Percentiles rank a stretch among this genome's conserved stretches.
Evolutionary conservation across 164 flowering plant species (phyloP).

Genomic region (Tetracentron sinense): DNA sequence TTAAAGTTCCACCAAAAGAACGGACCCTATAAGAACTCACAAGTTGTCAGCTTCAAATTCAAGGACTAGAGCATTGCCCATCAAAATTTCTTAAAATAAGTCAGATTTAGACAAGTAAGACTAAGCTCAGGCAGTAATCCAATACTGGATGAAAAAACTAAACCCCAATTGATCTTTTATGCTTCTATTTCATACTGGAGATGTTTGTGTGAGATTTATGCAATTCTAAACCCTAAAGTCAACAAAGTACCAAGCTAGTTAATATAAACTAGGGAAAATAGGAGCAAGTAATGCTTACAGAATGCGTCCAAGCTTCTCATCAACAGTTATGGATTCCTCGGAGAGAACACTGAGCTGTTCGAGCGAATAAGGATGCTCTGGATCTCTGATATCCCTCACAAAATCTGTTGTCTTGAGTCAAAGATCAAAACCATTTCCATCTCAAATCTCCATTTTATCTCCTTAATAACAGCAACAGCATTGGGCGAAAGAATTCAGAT

Average conservation of each 20-base stretch:
- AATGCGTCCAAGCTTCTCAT: slow-evolving; percentile 70
- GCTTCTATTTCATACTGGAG: too few species aligned
- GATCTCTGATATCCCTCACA: slow-evolving; percentile 84
- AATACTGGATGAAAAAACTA: neutral
- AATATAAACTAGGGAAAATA: neutral
- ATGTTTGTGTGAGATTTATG: too few species aligned
- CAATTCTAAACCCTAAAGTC: neutral
- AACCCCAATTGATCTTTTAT: too few species aligned
- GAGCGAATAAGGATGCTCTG: slow-evolving; percentile 76
- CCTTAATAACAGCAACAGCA: neutral
- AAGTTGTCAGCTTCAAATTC: too few species aligned
- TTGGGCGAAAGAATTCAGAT: neutral
- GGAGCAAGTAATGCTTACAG: slow-evolving; percentile 33
- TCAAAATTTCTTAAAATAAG: neutral
- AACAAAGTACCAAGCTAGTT: too few species aligned
- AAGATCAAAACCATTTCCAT: slow-evolving; percentile 22
- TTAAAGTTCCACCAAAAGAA: too few species aligned
- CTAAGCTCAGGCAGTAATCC: neutral
- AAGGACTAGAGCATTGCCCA: too few species aligned
- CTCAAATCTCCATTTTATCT: too few species aligned
- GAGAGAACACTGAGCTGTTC: slow-evolving; percentile 73
- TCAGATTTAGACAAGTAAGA: too few species aligned
- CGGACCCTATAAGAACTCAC: too few species aligned
- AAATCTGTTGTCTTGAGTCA: slow-evolving; percentile 44
- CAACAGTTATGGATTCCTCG: slow-evolving; percentile 69